Percentiles rank a stretch among this genome's conserved stretches.
These are phyloP conservation scores for Cocos nucifera DNA, from an alignment of 176 grass and related monocot genomes.

Conservation along the genomic window DNA sequence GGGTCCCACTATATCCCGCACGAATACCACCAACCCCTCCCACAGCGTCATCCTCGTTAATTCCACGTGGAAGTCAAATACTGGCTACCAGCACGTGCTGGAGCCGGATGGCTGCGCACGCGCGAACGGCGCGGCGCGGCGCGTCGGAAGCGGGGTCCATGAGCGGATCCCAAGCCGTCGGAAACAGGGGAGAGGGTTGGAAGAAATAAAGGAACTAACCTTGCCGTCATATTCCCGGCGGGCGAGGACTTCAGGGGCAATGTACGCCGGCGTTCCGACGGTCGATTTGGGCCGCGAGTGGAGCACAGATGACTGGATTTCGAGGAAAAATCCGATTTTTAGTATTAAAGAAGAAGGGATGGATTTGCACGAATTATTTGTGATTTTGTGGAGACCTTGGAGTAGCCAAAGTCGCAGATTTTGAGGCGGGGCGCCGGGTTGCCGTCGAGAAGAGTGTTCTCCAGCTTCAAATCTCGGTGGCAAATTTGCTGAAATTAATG, in stretches of 20 bases:
- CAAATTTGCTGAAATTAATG: conserved; percentile 51
- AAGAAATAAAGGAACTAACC: conserved; percentile 37
- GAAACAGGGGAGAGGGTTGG: not conserved
- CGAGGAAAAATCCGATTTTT: too few species aligned
- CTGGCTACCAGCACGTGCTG: too few species aligned
- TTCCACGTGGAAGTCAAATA: too few species aligned
- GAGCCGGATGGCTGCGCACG: too few species aligned
- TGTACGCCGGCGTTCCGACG: conserved; percentile 87
- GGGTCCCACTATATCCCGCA: too few species aligned
- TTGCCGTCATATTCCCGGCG: conserved; percentile 92
- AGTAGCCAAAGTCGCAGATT: conserved; percentile 84
- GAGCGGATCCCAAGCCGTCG: conserved; percentile 5
- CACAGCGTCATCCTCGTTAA: too few species aligned
- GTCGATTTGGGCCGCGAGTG: conserved; percentile 92
- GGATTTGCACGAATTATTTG: not conserved
- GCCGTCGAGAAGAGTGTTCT: conserved; percentile 71
- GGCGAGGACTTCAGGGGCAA: conserved; percentile 82
- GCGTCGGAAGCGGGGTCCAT: conserved; percentile 11
- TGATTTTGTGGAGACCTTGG: conserved; percentile 31
- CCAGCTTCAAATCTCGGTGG: conserved; percentile 62
- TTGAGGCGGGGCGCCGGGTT: conserved; percentile 63
- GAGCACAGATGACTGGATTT: conserved; percentile 63
- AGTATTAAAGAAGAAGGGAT: too few species aligned
- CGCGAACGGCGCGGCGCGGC: too few species aligned
- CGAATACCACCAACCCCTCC: too few species aligned